Percentiles rank a stretch among this genome's conserved stretches.
These are phyloP conservation scores for Hibiscus mutabilis DNA, from an alignment of 345 rosid species.

Conservation along the genomic window DNA sequence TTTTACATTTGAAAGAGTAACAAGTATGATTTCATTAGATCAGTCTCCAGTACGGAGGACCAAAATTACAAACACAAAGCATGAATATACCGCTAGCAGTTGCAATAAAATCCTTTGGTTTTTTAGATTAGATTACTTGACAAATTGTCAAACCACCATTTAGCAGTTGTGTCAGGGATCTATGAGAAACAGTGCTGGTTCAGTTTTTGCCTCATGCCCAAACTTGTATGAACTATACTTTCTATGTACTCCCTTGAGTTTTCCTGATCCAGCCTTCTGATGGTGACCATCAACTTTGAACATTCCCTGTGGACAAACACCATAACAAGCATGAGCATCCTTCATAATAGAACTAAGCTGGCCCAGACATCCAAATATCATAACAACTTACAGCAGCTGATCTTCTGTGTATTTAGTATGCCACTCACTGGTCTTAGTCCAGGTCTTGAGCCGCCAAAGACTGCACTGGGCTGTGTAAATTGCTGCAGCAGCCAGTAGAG, in stretches of 20 bases:
- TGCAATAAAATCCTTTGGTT: too few relatives aligned
- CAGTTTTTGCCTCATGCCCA: not conserved
- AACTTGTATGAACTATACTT: not conserved
- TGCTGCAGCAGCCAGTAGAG: constrained; percentile 60
- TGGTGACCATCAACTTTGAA: not conserved
- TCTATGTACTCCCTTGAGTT: not conserved
- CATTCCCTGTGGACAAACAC: not conserved
- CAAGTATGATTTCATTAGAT: too few relatives aligned
- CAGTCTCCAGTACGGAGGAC: too few relatives aligned
- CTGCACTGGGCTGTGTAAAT: constrained; percentile 53
- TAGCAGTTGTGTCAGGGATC: not conserved
- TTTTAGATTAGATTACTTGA: too few relatives aligned
- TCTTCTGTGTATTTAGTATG: not conserved
- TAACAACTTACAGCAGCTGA: not conserved
- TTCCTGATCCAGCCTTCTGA: not conserved
- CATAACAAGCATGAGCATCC: not conserved
- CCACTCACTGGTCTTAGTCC: not conserved
- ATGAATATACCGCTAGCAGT: too few relatives aligned
- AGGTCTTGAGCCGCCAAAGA: constrained; percentile 4
- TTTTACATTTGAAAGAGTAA: too few relatives aligned
- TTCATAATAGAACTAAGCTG: not conserved
- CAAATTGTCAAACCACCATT: not conserved
- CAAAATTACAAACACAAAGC: too few relatives aligned
- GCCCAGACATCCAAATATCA: not conserved
- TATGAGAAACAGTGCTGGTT: not conserved